Percentiles rank a stretch among this genome's conserved stretches.
Conservation (phyloP, 176 grass and related monocot species). For the Raddia distichophylla region DNA sequence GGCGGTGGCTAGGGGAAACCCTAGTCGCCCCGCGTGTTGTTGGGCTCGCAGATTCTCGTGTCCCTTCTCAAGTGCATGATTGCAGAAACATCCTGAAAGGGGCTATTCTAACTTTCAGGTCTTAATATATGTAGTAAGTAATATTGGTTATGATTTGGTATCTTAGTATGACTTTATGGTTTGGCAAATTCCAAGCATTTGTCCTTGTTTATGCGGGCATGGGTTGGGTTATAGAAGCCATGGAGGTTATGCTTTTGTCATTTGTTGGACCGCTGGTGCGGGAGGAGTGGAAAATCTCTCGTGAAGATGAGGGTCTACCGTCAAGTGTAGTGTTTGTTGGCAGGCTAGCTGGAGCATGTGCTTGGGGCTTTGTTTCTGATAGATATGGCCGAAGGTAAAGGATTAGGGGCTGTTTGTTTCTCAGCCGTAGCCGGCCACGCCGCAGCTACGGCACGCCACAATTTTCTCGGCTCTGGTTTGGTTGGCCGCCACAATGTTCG, state of each 20-base stretch:
- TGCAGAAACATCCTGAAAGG: neutral
- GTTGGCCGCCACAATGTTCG: too few species aligned
- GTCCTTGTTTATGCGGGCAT: slow-evolving; percentile 83
- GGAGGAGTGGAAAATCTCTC: slow-evolving; percentile 71
- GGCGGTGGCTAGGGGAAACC: too few species aligned
- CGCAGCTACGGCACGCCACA: too few species aligned
- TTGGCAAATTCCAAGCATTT: slow-evolving; percentile 61
- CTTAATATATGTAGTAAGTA: neutral
- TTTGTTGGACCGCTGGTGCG: slow-evolving; percentile 74
- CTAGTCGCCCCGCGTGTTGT: too few species aligned
- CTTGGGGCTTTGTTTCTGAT: slow-evolving; percentile 79
- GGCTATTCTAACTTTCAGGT: neutral
- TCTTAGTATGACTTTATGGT: neutral
- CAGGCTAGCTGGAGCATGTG: slow-evolving; percentile 75
- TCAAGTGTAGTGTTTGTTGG: slow-evolving; percentile 84
- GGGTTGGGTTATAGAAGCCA: slow-evolving; percentile 74
- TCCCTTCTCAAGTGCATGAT: too few species aligned
- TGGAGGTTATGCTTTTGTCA: slow-evolving; percentile 88
- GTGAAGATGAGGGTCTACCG: slow-evolving; percentile 71
- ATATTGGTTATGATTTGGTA: neutral
- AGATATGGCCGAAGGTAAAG: slow-evolving; percentile 75
- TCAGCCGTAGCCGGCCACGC: too few species aligned
- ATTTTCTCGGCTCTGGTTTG: too few species aligned
- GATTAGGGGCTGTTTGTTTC: too few species aligned
- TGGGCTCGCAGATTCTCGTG: too few species aligned